These are phyloP conservation scores for Coffea humblotiana DNA, from an alignment of 305 asterid genomes.

Conservation along the genomic window DNA sequence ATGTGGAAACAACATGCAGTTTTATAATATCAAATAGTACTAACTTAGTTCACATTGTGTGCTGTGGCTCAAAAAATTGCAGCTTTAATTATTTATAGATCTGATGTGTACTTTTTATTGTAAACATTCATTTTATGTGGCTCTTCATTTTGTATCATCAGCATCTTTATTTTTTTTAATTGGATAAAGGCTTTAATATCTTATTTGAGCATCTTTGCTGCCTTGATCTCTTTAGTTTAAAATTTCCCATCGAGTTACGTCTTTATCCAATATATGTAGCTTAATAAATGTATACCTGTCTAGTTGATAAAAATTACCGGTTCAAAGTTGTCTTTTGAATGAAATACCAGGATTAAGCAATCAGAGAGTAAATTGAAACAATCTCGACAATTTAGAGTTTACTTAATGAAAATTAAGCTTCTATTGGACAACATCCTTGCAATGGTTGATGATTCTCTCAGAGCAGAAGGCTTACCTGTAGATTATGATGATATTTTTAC, in stretches of 20 bases:
- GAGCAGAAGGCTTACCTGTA: conserved; percentile 1
- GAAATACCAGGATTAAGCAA: background rate
- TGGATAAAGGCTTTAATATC: background rate
- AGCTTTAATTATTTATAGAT: background rate
- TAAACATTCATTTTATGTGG: background rate
- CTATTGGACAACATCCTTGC: background rate
- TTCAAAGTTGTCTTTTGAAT: background rate
- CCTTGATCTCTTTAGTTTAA: background rate
- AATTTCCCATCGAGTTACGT: background rate
- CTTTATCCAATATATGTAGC: background rate
- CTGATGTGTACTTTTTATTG: background rate
- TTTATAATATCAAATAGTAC: too few species aligned
- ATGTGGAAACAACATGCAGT: background rate
- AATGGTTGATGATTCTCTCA: background rate
- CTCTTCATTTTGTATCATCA: background rate
- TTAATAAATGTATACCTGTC: background rate
- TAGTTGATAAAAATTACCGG: background rate
- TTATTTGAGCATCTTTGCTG: conserved; percentile 3
- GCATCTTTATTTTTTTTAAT: background rate
- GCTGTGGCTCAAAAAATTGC: background rate
- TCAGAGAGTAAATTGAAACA: background rate
- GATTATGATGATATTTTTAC: background rate
- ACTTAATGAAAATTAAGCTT: background rate
- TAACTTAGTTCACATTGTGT: background rate
- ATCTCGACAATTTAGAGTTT: background rate